Percentiles rank a stretch among this genome's conserved stretches.
Evolutionary conservation across 2,329 filamentous ascomycete species (phyloP).

Genomic region (Stachybotrys elegans): DNA sequence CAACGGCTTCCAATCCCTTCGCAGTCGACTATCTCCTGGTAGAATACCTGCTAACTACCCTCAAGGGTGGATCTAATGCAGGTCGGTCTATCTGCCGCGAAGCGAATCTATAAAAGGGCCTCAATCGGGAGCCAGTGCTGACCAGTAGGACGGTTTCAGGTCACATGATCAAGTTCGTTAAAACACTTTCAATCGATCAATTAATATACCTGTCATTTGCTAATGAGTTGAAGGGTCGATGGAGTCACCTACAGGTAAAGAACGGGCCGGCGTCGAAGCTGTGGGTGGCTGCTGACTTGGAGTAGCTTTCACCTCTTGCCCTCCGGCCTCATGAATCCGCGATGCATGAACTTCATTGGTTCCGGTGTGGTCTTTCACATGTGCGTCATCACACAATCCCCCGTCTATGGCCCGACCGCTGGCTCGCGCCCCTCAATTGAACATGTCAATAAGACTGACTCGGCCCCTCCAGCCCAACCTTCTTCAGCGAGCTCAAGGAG

Average conservation of each 20-base stretch:
- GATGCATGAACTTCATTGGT: conserved; percentile 67
- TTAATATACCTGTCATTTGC: conserved; percentile 6
- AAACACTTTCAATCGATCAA: conserved; percentile 1
- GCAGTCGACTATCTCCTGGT: conserved; percentile 10
- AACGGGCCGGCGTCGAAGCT: conserved; percentile 6
- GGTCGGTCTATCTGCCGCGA: conserved; percentile 12
- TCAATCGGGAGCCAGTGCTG: conserved; percentile 8
- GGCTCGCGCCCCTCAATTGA: conserved; percentile 13
- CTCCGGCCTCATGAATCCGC: conserved; percentile 67
- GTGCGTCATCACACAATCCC: conserved; percentile 15
- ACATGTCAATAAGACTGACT: conserved; percentile 16
- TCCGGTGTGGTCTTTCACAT: conserved; percentile 65
- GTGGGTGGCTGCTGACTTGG: conserved; percentile 18
- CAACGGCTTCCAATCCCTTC: conserved; percentile 11
- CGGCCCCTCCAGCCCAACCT: conserved; percentile 23
- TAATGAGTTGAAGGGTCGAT: conserved; percentile 11
- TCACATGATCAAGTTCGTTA: background rate
- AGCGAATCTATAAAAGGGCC: conserved; percentile 1
- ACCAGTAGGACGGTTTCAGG: conserved; percentile 13
- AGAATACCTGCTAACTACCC: conserved; percentile 14
- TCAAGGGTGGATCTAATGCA: conserved; percentile 22
- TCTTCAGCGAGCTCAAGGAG: conserved; percentile 35
- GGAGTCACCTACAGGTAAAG: conserved; percentile 31
- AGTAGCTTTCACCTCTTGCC: conserved; percentile 57
- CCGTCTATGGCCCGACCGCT: conserved; percentile 11